phyloP scores from a whole-genome alignment of 805 yeast species.

The Teunomyces barrocoloradensis region DNA sequence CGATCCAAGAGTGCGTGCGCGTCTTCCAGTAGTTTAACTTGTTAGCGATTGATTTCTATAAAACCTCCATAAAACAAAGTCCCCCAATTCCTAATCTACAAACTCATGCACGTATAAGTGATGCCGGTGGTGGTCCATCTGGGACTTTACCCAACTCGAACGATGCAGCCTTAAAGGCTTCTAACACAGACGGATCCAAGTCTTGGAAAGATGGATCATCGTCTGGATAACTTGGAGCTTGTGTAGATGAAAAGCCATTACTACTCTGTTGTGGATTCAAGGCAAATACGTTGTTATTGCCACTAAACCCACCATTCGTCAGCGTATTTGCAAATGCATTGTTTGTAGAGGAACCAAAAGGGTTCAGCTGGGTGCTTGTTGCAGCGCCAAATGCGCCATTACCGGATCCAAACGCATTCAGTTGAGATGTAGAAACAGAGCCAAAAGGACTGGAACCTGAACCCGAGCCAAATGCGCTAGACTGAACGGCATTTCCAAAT shows the following conservation, averaged over 20 bases:
- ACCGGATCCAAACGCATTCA: background rate
- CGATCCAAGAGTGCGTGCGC: background rate
- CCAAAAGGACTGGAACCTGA: background rate
- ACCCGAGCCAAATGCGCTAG: background rate
- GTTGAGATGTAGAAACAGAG: background rate
- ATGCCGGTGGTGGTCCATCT: slow-evolving; percentile 67
- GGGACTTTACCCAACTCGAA: slow-evolving; percentile 68
- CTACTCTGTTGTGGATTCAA: background rate
- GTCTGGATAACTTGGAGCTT: background rate
- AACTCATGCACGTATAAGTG: slow-evolving; percentile 18
- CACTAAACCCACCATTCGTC: background rate
- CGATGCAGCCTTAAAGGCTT: slow-evolving; percentile 44
- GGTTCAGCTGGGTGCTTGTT: slow-evolving; percentile 1
- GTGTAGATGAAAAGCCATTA: slow-evolving; percentile 10
- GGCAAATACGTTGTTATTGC: slow-evolving; percentile 2
- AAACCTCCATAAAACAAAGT: background rate
- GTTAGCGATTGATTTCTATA: background rate
- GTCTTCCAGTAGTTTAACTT: too few species aligned
- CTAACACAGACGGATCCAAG: slow-evolving; percentile 41
- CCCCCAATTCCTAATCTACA: background rate
- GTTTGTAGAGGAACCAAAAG: slow-evolving; percentile 14
- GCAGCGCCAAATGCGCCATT: slow-evolving; percentile 3
- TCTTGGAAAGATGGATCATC: slow-evolving; percentile 23
- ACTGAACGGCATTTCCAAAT: background rate
- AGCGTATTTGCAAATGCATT: slow-evolving; percentile 12